Evolutionary conservation across 768 basidiomycete genomes (phyloP).

Genomic region (Kwoniella sp.): DNA sequence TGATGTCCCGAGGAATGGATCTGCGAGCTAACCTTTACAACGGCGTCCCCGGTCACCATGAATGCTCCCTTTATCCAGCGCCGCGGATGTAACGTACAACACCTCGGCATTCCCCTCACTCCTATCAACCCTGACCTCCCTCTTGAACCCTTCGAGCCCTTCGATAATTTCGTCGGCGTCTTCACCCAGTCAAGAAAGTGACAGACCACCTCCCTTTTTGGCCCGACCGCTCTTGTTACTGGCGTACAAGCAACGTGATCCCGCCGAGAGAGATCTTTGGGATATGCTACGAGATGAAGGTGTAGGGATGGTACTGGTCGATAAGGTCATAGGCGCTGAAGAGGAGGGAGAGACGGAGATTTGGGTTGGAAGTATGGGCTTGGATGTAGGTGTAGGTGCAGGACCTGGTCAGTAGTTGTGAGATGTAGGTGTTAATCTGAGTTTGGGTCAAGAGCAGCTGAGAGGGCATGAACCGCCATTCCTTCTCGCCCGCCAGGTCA

Average conservation of each 20-base stretch:
- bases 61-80: constrained; percentile 60
- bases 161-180: constrained; percentile 38
- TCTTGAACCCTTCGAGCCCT: constrained; percentile 59
- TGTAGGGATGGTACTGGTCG: constrained; percentile 65
- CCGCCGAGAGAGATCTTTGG: constrained; percentile 76
- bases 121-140: constrained; percentile 65
- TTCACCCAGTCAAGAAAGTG: too few relatives aligned
- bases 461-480: too few relatives aligned
- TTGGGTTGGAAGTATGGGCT: constrained; percentile 34
- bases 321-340: constrained; percentile 64
- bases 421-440: too few relatives aligned
- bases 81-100: constrained; percentile 93
- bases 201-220: constrained; percentile 61
- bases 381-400: too few relatives aligned
- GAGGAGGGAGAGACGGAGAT: constrained; percentile 60
- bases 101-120: constrained; percentile 79
- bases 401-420: not conserved
- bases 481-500: too few relatives aligned
- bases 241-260: constrained; percentile 85
- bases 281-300: constrained; percentile 62
- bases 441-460: too few relatives aligned
- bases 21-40: too few relatives aligned
- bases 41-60: too few relatives aligned
- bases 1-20: too few relatives aligned
- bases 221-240: constrained; percentile 63